Base-by-base conservation (phyloP, 2,329 filamentous ascomycete species). In the Phyllosticta citribraziliensis region DNA sequence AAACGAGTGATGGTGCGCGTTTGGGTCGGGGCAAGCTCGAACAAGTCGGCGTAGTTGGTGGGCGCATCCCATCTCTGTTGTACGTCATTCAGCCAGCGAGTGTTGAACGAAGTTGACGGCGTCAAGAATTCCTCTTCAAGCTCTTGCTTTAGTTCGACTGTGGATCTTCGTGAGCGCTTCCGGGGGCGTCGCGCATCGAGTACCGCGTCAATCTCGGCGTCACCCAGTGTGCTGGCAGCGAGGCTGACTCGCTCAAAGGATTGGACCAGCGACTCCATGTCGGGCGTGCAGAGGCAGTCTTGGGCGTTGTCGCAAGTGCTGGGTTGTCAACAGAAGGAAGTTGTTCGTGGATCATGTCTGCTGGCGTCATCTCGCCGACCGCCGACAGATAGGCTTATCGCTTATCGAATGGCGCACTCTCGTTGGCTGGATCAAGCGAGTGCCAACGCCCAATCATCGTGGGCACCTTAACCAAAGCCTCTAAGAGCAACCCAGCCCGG, bases 1-100 rank as follows among this genome's bases (percentile, higher is more conserved):
- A 99, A 99, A 30, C 94, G 86, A 27, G 91, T 96, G 66, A 97
- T 87, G n/a, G 92, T 97, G 62, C 94, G 85, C 17, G 91, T 93
- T 75, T 97, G 94, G 0, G 93, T 95, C 3, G 91, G 89, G 1
- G 91, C 91, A 60, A 97, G 82, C 65, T 87, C 84, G 74, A 96
- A 96, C 19, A 97, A 82, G 61, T 91, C 86, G n/a, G 85, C 83
- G 71, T 92, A 88, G 68, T 96, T 88, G 47, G 86, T 83, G 3
- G 89, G 84, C 61, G 85, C 82, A 65, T 96, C 89, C 94, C 93
- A 99, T 72, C 86, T 79, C 80, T 93, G 90, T 75, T 99, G 94
- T 52, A 97, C 76, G 60, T 84, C 83, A 73, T 96, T 91, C 63
- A 99, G 82, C 91, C 94, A 97, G 69, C 88, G 86, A 4, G 84